Conservation (phyloP, 108 stramenopile genomes). For the Parmales sp. region DNA sequence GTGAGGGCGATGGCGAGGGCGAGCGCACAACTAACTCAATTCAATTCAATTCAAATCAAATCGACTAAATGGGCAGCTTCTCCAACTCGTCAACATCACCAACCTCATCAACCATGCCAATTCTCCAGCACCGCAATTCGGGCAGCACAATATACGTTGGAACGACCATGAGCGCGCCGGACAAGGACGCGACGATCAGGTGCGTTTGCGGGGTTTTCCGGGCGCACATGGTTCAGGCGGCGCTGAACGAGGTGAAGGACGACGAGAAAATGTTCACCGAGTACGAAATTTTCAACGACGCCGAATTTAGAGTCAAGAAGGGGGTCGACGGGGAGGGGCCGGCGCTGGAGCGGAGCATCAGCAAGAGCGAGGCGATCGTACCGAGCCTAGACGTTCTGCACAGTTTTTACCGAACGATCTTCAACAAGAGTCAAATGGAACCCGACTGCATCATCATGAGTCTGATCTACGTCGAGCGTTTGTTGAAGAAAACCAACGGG, state of each 20-base stretch:
- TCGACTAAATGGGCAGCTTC: no score
- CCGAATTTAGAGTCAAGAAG: background rate
- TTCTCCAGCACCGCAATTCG: conserved; percentile 61
- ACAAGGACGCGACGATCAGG: conserved; percentile 89
- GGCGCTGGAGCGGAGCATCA: conserved; percentile 4
- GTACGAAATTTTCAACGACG: conserved; percentile 38
- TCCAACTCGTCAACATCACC: no score
- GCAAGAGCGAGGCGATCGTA: conserved; percentile 23
- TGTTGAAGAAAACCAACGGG: conserved; percentile 75
- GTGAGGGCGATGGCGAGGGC: no score
- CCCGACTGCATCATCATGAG: conserved; percentile 89
- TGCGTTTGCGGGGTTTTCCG: conserved; percentile 83
- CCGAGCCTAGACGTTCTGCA: conserved; percentile 61
- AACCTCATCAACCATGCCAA: no score
- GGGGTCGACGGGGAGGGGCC: background rate
- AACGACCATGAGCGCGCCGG: conserved; percentile 78
- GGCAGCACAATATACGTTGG: conserved; percentile 79
- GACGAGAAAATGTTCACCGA: conserved; percentile 16
- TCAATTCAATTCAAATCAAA: no score
- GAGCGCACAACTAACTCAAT: no score
- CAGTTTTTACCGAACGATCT: conserved; percentile 69
- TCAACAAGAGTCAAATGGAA: conserved; percentile 48
- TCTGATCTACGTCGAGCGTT: conserved; percentile 87
- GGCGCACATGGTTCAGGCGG: conserved; percentile 72
- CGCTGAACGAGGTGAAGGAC: conserved; percentile 17